Percentiles rank a stretch among this genome's conserved stretches.
These are phyloP conservation scores for Triticum monococcum DNA, from an alignment of 176 grass and related monocot species.

Conservation along the genomic window DNA sequence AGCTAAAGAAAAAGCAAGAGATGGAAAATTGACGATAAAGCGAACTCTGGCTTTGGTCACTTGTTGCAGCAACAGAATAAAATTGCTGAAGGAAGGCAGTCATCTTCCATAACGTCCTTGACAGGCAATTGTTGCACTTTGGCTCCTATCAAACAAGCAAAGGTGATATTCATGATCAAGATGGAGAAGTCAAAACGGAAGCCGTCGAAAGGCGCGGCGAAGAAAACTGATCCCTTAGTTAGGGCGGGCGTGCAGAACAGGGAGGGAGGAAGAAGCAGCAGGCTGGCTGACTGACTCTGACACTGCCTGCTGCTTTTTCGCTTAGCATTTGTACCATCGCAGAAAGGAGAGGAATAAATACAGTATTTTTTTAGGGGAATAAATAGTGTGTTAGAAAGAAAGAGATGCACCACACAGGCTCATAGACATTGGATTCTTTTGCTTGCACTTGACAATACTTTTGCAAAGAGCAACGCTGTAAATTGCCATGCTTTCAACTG, in stretches of 20 bases:
- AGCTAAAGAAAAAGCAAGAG: too few relatives aligned
- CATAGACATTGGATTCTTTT: not conserved
- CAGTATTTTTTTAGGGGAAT: too few relatives aligned
- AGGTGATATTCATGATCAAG: not conserved
- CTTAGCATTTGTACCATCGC: conserved; percentile 22
- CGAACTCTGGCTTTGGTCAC: not conserved
- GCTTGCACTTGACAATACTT: not conserved
- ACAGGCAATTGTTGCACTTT: not conserved
- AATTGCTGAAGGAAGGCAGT: not conserved
- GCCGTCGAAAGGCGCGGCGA: not conserved
- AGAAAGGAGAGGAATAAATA: not conserved
- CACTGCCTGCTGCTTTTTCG: not conserved
- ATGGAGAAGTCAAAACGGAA: not conserved
- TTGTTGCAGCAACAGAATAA: not conserved
- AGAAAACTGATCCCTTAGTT: conserved; percentile 14
- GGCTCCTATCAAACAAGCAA: not conserved
- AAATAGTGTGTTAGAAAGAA: not conserved
- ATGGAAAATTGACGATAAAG: not conserved
- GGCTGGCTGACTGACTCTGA: conserved; percentile 20
- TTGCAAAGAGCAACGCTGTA: not conserved
- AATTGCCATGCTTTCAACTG: not conserved
- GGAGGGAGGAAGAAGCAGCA: not conserved
- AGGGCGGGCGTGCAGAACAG: not conserved
- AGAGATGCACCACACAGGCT: not conserved
- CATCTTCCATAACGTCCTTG: conserved; percentile 18